phyloP scores from a whole-genome alignment of 2,329 filamentous ascomycete genomes.

The Trichoderma cornu-damae region DNA sequence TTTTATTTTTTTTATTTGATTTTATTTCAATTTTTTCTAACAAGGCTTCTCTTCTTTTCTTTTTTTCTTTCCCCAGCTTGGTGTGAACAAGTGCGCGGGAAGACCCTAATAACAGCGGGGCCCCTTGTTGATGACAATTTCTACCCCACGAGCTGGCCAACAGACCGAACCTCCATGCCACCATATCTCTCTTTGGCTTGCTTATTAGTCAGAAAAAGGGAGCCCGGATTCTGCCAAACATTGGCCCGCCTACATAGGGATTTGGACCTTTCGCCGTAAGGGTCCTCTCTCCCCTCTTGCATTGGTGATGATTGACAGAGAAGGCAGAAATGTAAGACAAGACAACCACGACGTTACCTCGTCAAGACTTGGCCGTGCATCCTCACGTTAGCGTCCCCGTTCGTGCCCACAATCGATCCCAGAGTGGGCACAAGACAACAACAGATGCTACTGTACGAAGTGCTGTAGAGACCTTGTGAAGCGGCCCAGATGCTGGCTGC shows the following conservation, averaged over 20 bases:
- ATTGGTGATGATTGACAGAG: neutral
- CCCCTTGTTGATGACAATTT: neutral
- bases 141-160: neutral
- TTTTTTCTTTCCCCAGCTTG: neutral
- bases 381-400: slow-evolving; percentile 7
- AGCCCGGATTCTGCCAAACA: neutral
- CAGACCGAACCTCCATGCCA: neutral
- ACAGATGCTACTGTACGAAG: neutral
- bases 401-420: slow-evolving; percentile 10
- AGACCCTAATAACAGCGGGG: slow-evolving; percentile 9
- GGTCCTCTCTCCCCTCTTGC: neutral
- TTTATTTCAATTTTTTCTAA: no score
- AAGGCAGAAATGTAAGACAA: neutral
- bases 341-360: neutral
- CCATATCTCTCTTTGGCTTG: neutral
- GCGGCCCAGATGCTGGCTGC: neutral
- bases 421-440: slow-evolving; percentile 7
- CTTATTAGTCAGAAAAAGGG: no score
- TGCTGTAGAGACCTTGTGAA: neutral
- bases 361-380: slow-evolving; percentile 10
- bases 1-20: no score
- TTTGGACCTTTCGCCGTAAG: neutral
- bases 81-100: slow-evolving; percentile 10
- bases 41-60: neutral
- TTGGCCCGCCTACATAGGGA: neutral